Evolutionary conservation across 306 rosid species (phyloP), one percentile per base, ranked within the genome.

Genomic region (Acacia confusa): DNA sequence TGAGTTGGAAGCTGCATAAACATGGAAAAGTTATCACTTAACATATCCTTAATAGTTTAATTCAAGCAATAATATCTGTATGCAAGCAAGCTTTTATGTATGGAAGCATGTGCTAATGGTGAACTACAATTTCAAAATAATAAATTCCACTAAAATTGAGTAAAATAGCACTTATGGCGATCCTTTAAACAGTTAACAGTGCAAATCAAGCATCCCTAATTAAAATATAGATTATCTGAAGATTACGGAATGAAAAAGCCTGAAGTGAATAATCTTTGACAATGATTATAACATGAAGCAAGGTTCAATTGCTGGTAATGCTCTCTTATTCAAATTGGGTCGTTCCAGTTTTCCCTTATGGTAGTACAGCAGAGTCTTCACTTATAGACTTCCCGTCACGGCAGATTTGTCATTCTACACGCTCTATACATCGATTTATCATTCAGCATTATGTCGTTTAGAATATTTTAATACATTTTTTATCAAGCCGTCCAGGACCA

Each of bases 1-100:
- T 94, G 97, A 69, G 98, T 94, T 34, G 90, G 98, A 83, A 94
- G 94, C 98, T 94, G 97, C 93, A 88, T 47, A 79, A 79, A 52
- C 43, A 86, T 82, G 79, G 64, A 83, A 83, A 92, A 74, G 2
- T 24, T 57, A 47, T 70, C 69, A 79, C 82, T 77, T 70, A 61
- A 75, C 57, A 83, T 67, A 45, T 55, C 72, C 36, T 72, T 43
- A 27, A 36, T 12, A 48, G 74, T 65, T 14, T 38, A 60, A 71
- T 58, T 14, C 32, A 52, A 66, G 36, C 47, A 82, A 83, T 75
- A 25, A 15, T 28, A 28, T 48, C 36, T 60, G 41, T 36, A 41
- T 77, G 61, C 57, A 20, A 20, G 75, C 82, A 70, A 60, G 45
- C 30, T 8, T 58, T 22, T 58, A 58, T 58, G 15, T 17, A 48